These are phyloP conservation scores for Magnaporthiopsis poae DNA, from an alignment of 2,329 filamentous ascomycete species.

Conservation along the genomic window DNA sequence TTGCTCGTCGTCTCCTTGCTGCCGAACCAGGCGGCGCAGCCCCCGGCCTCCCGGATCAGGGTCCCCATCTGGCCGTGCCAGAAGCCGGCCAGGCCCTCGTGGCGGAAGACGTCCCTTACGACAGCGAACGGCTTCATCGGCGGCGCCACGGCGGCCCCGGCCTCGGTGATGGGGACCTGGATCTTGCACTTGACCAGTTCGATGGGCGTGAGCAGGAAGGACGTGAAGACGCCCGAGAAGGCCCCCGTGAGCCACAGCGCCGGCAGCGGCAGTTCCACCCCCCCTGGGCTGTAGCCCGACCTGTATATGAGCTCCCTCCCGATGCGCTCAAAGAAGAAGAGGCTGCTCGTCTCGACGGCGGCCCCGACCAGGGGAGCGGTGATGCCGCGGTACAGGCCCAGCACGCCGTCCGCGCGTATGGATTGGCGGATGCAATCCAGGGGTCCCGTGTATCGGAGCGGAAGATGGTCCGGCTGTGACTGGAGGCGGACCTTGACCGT, in stretches of 20 bases:
- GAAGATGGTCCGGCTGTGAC: constrained; percentile 79
- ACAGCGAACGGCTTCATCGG: constrained; percentile 58
- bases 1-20: constrained; percentile 71
- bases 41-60: constrained; percentile 84
- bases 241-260: constrained; percentile 73
- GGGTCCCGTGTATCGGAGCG: constrained; percentile 73
- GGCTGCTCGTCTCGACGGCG: constrained; percentile 79
- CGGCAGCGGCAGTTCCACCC: constrained; percentile 59
- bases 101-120: constrained; percentile 68
- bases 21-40: constrained; percentile 90
- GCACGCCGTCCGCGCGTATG: constrained; percentile 65
- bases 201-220: constrained; percentile 82
- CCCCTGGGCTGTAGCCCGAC: constrained; percentile 36
- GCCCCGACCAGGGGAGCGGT: constrained; percentile 83
- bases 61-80: constrained; percentile 95
- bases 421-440: constrained; percentile 90
- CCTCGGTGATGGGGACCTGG: constrained; percentile 56
- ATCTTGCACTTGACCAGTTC: constrained; percentile 98
- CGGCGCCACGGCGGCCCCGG: constrained; percentile 28
- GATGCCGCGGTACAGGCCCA: constrained; percentile 82
- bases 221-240: constrained; percentile 79
- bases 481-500: constrained; percentile 96
- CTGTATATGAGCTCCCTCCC: constrained; percentile 57
- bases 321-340: constrained; percentile 84
- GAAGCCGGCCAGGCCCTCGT: constrained; percentile 76